Evolutionary conservation across 257 asterid species (phyloP).

Genomic region (Solanum virginianum): DNA sequence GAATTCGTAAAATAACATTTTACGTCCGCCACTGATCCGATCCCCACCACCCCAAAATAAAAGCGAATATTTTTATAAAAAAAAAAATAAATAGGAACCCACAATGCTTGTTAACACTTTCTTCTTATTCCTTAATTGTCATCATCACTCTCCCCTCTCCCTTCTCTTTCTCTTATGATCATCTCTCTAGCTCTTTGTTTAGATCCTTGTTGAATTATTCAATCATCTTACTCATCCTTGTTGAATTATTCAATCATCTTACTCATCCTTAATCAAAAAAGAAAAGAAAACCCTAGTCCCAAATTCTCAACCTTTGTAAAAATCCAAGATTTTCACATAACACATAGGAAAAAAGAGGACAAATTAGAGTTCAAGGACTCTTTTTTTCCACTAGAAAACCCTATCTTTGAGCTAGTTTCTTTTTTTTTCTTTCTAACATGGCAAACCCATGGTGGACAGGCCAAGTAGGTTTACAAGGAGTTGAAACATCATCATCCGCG

Average conservation of each 20-base stretch:
- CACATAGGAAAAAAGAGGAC: not conserved
- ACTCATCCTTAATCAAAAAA: not conserved
- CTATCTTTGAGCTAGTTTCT: not conserved
- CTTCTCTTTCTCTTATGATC: not conserved
- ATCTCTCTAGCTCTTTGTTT: not conserved
- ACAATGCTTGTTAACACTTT: not conserved
- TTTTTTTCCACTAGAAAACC: not conserved
- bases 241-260: conserved; percentile 6
- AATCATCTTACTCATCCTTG: not conserved
- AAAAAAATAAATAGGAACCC: not conserved
- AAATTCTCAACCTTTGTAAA: not conserved
- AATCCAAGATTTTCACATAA: not conserved
- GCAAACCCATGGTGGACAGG: conserved; percentile 63
- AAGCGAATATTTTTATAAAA: not conserved
- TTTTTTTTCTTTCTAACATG: conserved; percentile 10
- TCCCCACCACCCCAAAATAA: too few species aligned
- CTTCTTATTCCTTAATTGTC: not conserved
- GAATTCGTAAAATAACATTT: not conserved
- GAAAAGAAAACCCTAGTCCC: not conserved
- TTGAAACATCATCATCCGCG: conserved; percentile 23
- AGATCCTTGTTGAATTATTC: conserved; percentile 14
- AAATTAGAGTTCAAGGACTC: not conserved
- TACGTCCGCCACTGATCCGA: not conserved
- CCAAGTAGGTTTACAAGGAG: conserved; percentile 34
- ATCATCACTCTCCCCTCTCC: not conserved